These are phyloP conservation scores for Komagataella phaffii DNA, from an alignment of 805 yeast species.

Conservation along the genomic window DNA sequence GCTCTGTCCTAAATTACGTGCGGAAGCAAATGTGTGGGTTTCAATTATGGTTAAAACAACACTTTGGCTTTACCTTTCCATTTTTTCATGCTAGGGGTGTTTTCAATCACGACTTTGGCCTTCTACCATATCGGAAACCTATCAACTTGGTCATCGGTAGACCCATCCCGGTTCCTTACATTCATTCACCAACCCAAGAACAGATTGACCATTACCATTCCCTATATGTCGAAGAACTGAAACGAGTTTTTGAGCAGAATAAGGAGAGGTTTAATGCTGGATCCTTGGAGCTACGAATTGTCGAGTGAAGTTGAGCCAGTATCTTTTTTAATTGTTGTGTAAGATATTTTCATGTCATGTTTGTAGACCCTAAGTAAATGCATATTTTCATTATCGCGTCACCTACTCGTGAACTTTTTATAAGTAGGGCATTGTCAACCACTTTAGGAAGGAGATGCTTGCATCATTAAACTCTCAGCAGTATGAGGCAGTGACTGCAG, in stretches of 20 bases:
- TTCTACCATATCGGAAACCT: constrained; percentile 74
- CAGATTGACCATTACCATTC: constrained; percentile 61
- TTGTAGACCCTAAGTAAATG: neutral
- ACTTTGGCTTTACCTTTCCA: constrained; percentile 78
- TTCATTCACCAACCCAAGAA: constrained; percentile 25
- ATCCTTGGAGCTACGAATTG: constrained; percentile 32
- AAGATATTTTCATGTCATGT: neutral
- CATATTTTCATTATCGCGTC: neutral
- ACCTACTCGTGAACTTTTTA: neutral
- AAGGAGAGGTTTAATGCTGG: constrained; percentile 39
- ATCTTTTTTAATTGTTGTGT: neutral
- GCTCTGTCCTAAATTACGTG: constrained; percentile 8
- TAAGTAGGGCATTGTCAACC: neutral
- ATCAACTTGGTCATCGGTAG: constrained; percentile 64
- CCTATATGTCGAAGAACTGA: constrained; percentile 51
- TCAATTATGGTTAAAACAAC: constrained; percentile 62
- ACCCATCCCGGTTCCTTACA: constrained; percentile 47
- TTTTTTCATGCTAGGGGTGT: constrained; percentile 86
- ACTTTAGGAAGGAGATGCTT: constrained; percentile 1
- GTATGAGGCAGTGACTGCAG: constrained; percentile 27
- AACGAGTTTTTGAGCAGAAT: constrained; percentile 51
- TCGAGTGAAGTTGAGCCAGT: constrained; percentile 17
- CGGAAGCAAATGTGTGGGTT: constrained; percentile 30
- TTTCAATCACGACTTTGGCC: constrained; percentile 84
- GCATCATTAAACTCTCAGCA: constrained; percentile 25